Base-by-base conservation (phyloP, 2,329 filamentous ascomycete genomes). In the Xenoacremonium recifei region DNA sequence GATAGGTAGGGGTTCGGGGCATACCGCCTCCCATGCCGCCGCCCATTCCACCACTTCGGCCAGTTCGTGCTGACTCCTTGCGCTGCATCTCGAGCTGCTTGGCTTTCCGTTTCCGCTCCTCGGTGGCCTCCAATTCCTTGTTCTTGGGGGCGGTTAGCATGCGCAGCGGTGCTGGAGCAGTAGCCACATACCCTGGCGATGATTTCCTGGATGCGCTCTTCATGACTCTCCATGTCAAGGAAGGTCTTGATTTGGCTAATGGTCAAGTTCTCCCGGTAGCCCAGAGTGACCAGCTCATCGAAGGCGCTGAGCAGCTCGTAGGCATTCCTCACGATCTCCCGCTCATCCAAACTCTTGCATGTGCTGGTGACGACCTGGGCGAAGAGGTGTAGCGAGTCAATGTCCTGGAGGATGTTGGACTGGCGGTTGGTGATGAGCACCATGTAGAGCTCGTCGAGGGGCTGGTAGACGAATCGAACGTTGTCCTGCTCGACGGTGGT, bases 401-500 rank as follows among this genome's bases (percentile, higher is more conserved):
- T 99, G 69, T 99, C 93, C 72, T 99, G 93, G 38, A 99, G 80
- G 57, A 99, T 99, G 72, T 99, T 99, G 68, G 92, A 97, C 76
- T 97, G 93, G 60, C 90, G 87, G 77, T 99, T 99, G 68, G 95
- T 99, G 71, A 99, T 97, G 62, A 99, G 83, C 54, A 99, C 92
- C 82, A 99, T 97, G 80, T 99, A 99, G 52, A 99, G 84, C 75
- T 99, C 95, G 72, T 99, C 95, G 52, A 99, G 80, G 47, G 93
- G 95, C 68, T 99, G 93, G 76, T 99, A 99, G 45, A 99, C 93
- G 65, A 96, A 99, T 73, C 93, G 92, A 62, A 99, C 93, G 74
- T 96, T 97, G 75, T 99, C 95, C 71, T 97, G 91, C 71, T 99
- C 93, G 60, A 97, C 91, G 5, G 89, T 99, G 20, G 93, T 99